phyloP scores from a whole-genome alignment of 495 filamentous ascomycete genomes.

The Hypoxylon subgilvum region DNA sequence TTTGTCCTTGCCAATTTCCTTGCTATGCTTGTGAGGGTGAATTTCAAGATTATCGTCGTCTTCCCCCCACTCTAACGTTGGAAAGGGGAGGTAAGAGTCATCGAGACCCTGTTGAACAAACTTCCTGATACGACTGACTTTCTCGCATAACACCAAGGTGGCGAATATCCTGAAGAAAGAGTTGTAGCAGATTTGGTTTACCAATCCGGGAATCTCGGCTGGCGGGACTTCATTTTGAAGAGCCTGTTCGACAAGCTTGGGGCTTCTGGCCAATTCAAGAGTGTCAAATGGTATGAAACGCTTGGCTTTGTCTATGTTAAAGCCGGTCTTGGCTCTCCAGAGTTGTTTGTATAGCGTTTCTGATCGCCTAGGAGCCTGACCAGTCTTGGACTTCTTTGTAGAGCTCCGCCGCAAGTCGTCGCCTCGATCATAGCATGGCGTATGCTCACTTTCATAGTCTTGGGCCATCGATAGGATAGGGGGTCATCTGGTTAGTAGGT shows the following conservation, averaged over 20 bases:
- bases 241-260: neutral
- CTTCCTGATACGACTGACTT: neutral
- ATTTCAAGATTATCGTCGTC: neutral
- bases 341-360: neutral
- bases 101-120: slow-evolving; percentile 8
- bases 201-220: neutral
- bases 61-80: neutral
- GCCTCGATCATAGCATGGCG: neutral
- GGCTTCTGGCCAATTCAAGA: slow-evolving; percentile 6
- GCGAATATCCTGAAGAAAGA: slow-evolving; percentile 16
- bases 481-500: neutral
- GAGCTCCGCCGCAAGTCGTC: neutral
- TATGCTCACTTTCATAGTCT: neutral
- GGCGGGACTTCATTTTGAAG: neutral
- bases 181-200: neutral
- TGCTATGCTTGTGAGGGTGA: neutral
- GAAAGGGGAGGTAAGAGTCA: slow-evolving; percentile 21
- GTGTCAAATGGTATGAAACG: slow-evolving; percentile 17
- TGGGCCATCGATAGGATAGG: neutral
- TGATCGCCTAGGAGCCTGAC: neutral
- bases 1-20: neutral
- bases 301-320: neutral
- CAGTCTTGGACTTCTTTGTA: too few relatives aligned
- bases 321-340: neutral
- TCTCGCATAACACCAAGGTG: slow-evolving; percentile 11